Base-by-base conservation (phyloP, 2,329 filamentous ascomycete genomes). In the Intubia oerlemansii region DNA sequence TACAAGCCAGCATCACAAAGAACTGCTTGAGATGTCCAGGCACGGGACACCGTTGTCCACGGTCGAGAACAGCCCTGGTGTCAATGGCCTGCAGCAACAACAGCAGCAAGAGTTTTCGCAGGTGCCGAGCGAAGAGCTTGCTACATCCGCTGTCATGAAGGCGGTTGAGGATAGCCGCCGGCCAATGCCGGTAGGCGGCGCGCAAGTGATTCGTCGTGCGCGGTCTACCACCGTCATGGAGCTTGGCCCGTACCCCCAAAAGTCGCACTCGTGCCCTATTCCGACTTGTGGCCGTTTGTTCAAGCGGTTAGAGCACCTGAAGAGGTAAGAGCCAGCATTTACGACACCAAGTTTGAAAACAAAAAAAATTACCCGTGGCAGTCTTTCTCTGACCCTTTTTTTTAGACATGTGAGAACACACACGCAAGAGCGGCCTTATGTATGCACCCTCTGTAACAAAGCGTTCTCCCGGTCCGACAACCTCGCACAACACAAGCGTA, bases 251-350 rank as follows among this genome's bases (percentile, higher is more conserved):
- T 95, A 95, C 49, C 82, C 88, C 29, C 81, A 91, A 48, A 98
- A 98, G 54, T 92, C 84, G 23, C 88, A 98, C 54, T 95, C 85
- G 2, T 98, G 88, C 58, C 88, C 88, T n/a, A 98, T 98, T 44
- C 88, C 88, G 17, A 90, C 85, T 31, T 98, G 88, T 50, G 88
- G 88, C 31, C 76, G 88, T 45, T 67, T 93, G 36, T 98, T 98
- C 67, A 98, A 98, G 72, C 75, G 88, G 53, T 69, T 98, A 59
- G 88, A 98, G 59, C 88, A 98, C 58, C 71, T 98, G 47, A 98
- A 98, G 67, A 74, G 85, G 81, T 91, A 80, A 70, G 77, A 61
- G 60, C 42, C 10, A 30, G 15, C 19, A 26, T 12, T 9, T 17
- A 27, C 13, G 8, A 16, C 15, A 18, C 13, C 20, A 12, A 22